Evolutionary conservation across 2,329 filamentous ascomycete species (phyloP), one percentile per base, ranked within the genome.

Genomic region (Cordyceps pruinosa): DNA sequence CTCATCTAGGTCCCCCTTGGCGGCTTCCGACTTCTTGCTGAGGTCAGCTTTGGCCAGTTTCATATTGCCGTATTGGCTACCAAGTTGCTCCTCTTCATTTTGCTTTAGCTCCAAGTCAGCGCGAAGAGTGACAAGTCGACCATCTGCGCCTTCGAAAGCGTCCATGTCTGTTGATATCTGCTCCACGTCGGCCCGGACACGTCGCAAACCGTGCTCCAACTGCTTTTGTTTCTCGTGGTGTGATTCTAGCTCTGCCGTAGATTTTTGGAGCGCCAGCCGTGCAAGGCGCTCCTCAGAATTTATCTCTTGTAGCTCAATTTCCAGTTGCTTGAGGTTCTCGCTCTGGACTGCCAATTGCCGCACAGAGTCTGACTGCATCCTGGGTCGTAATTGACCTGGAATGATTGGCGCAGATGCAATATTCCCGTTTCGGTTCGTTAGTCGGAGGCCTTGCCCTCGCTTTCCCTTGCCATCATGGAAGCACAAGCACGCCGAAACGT

Each of bases 331-430:
- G 3, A 83, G 61, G 4, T 74, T 72, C 26, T 83, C 77, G 58
- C 73, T 73, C 45, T 80, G 76, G 15, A 80, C 70, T 7, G 69
- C 66, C 41, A 92, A 79, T 65, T 90, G 87, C 19, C 81, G 81
- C 57, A 83, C 86, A 26, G 83, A 77, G 66, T 96, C 89, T 1
- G 88, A 86, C 66, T 87, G 87, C 84, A 96, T 95, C n/a, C 91
- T 84, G 25, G 87, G 77, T 10, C 72, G 73, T 39, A 80, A 76
- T 1, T 66, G 70, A 62, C 75, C 83, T 17, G 79, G 77, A 8
- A 75, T 69, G 5, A 74, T 61, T 6, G 74, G 73, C 12, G 69
- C 78, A 59, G 58, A 79, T 68, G 68, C 69, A 42, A 70, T 73
- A n/a, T 69, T 70, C 15, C 73, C 72, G 9, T 66, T 70, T 17